A percentile compares a stretch with the other conserved stretches of the same genome.
Conservation (phyloP, 1,139 yeast genomes). For the Saccharomyces hybrid region DNA sequence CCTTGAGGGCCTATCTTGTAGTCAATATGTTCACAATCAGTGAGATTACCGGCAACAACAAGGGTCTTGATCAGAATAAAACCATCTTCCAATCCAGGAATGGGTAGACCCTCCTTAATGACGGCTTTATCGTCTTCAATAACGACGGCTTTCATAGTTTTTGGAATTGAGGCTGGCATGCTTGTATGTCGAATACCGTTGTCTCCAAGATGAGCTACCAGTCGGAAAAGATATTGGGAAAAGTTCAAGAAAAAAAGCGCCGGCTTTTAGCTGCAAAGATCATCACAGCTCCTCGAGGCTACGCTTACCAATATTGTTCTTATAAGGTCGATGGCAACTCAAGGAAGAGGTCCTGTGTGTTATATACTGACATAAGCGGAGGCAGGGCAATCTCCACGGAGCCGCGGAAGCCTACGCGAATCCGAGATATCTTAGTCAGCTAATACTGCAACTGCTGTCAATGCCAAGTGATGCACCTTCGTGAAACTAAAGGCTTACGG, state of each 20-base stretch:
- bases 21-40: constrained; percentile 61
- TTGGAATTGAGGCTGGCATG: constrained; percentile 11
- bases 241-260: neutral
- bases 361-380: neutral
- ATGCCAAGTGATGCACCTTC: neutral
- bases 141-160: constrained; percentile 32
- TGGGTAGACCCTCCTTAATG: constrained; percentile 29
- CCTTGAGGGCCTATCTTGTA: constrained; percentile 39
- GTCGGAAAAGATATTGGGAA: neutral
- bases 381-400: neutral
- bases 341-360: neutral
- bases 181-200: neutral
- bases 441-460: neutral
- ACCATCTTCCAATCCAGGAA: constrained; percentile 37
- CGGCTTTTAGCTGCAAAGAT: neutral
- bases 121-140: constrained; percentile 27
- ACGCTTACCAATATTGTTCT: neutral
- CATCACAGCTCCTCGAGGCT: neutral
- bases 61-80: constrained; percentile 47
- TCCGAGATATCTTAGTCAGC: neutral
- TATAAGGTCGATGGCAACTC: neutral
- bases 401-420: neutral
- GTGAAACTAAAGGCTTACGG: neutral
- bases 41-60: constrained; percentile 64
- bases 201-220: neutral